Evolutionary conservation across 768 basidiomycete genomes (phyloP), one percentile per base, ranked within the genome.

Genomic region (Postia placenta): DNA sequence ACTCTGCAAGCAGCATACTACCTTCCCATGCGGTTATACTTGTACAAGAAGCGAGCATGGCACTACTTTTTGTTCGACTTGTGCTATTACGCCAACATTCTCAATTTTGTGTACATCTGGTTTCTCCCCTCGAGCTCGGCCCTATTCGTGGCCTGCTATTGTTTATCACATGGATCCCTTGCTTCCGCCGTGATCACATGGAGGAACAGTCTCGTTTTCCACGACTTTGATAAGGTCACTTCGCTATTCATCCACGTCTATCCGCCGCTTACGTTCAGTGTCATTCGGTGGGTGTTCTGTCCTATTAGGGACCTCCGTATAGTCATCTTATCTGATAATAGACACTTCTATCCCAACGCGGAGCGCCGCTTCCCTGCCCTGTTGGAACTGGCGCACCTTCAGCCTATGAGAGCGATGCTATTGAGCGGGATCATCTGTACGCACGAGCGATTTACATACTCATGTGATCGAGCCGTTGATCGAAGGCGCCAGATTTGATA

Each of bases 151-250:
- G 90, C 93, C 3, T 94, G 91, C 60, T 98, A 96, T 61, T 89
- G 90, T 56, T 76, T 98, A 22, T 88, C 92, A 0, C 85, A 96
- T 62, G 96, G 93, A 0, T 80, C 88, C 0, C 77, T 96, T 26
- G 94, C 91, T 0, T 91, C 88, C 45, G 94, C 95, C 0, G 93
- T 98, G 42, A 90, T 97, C 57, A 97, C 95, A 9, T 99, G 96
- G 96, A 78, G 96, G 52, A 99, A 99, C 61, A 94, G 91, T 56
- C 81, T 99, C 20, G 96, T 99, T 2, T 99, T 99, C 71, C 96
- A 99, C 60, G 93, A 95, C 60, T 77, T 82, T 48, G 96, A 99
- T 66, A 98, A 98, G 67, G 89, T 97, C 61, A 97, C 90, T 15
- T 92, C 88, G 9, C 71, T 99, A 22, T 98, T 94, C 69, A 80